A percentile compares a stretch with the other conserved stretches of the same genome.
Evolutionary conservation across 2,329 filamentous ascomycete species (phyloP).

Genomic region (Metarhizium humberi): DNA sequence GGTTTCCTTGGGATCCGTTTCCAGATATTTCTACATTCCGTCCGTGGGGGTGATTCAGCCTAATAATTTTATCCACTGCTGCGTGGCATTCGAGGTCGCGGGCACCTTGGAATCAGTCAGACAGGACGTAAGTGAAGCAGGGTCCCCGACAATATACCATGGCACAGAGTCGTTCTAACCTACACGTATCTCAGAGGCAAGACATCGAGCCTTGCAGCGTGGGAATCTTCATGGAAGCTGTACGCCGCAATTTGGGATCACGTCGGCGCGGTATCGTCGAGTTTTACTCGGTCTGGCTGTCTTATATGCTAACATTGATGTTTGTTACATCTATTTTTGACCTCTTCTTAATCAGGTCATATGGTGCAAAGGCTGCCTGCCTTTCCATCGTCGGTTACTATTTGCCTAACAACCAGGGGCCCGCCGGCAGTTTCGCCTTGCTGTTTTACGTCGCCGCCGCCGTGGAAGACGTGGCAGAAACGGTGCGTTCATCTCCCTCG

Average conservation of each 20-base stretch:
- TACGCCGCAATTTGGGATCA: neutral
- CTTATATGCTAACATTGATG: neutral
- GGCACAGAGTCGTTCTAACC: neutral
- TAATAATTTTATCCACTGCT: neutral
- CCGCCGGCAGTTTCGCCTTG: neutral
- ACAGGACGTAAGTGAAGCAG: neutral
- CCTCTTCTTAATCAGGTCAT: neutral
- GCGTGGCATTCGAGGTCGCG: neutral
- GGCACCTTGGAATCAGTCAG: neutral
- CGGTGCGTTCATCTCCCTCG: neutral
- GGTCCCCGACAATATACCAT: neutral
- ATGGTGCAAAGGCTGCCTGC: neutral
- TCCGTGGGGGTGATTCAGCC: neutral
- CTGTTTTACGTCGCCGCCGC: neutral
- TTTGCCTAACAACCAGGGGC: neutral
- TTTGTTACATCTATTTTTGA: neutral
- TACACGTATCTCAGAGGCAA: neutral
- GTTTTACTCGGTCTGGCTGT: neutral
- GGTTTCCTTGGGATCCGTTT: neutral
- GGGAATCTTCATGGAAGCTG: neutral
- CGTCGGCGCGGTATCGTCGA: neutral
- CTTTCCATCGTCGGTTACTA: neutral
- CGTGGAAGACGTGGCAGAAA: neutral
- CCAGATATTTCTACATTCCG: neutral
- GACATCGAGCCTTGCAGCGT: slow-evolving; percentile 1